Conservation (phyloP, 495 filamentous ascomycete genomes). For the Gamarada debralockiae region DNA sequence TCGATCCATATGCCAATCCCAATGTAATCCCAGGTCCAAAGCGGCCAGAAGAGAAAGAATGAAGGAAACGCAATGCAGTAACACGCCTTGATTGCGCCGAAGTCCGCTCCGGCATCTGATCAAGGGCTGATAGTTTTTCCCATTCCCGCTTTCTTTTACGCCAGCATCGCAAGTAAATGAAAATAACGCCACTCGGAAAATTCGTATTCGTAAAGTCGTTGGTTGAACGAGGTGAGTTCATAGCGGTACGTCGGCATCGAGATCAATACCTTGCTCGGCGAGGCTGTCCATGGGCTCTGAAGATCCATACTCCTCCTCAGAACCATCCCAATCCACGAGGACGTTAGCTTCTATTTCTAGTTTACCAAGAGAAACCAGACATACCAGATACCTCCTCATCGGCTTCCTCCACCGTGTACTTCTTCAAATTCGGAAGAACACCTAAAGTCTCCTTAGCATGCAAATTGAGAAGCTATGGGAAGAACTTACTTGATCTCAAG, state of each 20-base stretch:
- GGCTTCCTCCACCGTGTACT: constrained; percentile 43
- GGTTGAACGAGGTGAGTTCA: not conserved
- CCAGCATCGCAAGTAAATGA: not conserved
- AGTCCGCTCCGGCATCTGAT: not conserved
- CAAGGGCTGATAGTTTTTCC: not conserved
- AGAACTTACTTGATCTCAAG: constrained; percentile 37
- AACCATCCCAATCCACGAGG: constrained; percentile 30
- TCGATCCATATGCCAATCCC: not conserved
- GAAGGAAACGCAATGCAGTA: not conserved
- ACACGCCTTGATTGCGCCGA: not conserved
- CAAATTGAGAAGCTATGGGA: not conserved
- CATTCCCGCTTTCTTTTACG: not conserved
- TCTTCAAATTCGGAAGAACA: constrained; percentile 36
- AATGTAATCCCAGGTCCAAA: not conserved
- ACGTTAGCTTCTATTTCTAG: not conserved
- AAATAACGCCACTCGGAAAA: not conserved
- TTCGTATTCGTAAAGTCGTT: not conserved
- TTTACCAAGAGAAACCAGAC: constrained; percentile 23
- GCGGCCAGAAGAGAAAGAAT: not conserved
- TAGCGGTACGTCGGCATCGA: not conserved
- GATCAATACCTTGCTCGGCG: constrained; percentile 12
- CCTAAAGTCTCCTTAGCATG: constrained; percentile 26
- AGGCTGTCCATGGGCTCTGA: constrained; percentile 25
- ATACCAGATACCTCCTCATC: constrained; percentile 55
- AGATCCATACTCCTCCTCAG: constrained; percentile 30